Evolutionary conservation across 2,329 filamentous ascomycete species (phyloP), one percentile per base, ranked within the genome.

Genomic region (Xylariaceae sp.): DNA sequence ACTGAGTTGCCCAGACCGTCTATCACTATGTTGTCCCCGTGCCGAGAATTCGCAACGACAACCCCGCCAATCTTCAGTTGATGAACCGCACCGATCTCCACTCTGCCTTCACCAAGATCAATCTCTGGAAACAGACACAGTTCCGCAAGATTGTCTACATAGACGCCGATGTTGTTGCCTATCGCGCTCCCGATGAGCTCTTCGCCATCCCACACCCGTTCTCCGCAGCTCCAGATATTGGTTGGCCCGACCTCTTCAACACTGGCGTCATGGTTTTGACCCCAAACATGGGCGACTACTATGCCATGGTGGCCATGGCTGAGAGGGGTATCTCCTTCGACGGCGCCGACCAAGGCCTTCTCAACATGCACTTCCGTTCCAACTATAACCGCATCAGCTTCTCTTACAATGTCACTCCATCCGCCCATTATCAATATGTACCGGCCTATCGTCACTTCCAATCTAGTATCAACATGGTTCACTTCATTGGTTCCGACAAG

Each of bases 241-340:
- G 93, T 56, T 98, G 93, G 93, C 93, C 93, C 25, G 93, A 98
- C 69, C 80, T 91, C 50, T 97, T 97, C 81, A 98, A 98, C 69
- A 90, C 87, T n/a, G 93, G 93, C 60, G 82, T 98, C 57, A 94
- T 98, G 89, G 89, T 90, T 27, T 69, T 98, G 48, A 85, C 77
- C 14, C 93, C 93, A 25, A 86, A 92, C 67, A 74, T 91, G 77
- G 86, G 85, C 46, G 91, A 95, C 55, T 97, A 91, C 68, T 85
- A 89, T 68, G 86, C 88, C 34, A 76, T 98, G 62, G 75, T 83
- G 53, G 88, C 87, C 52, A 82, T 96, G 75, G 90, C 93, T 21
- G 80, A 90, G 56, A 77, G 83, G 44, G 91, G 91, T 21, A 87
- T 92, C 63, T 96, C 91, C 54, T 98, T 98, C 62, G 93, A 98